Conservation (phyloP, 208 protist genomes). For the Blastocrithidia nonstop region DNA sequence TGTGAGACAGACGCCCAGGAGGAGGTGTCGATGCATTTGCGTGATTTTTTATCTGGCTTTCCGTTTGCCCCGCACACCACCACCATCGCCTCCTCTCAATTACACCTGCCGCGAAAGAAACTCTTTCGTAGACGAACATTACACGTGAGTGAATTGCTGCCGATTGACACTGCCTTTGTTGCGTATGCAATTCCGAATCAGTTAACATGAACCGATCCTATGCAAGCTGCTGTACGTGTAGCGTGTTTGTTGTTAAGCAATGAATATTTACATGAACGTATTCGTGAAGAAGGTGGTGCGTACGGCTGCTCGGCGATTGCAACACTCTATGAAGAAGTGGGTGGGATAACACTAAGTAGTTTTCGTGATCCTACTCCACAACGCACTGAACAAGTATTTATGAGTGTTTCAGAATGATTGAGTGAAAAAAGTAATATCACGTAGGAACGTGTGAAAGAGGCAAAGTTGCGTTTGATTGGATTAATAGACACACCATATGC, state of each 20-base stretch:
- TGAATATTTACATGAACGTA: constrained; percentile 78
- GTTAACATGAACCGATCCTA: constrained; percentile 35
- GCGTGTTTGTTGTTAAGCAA: constrained; percentile 56
- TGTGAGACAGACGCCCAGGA: constrained; percentile 44
- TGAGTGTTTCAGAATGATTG: constrained; percentile 52
- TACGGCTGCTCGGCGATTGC: constrained; percentile 59
- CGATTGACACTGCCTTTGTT: constrained; percentile 78
- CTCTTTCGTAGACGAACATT: constrained; percentile 5
- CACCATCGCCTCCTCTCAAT: constrained; percentile 2
- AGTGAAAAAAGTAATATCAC: constrained; percentile 38
- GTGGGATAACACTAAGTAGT: constrained; percentile 70
- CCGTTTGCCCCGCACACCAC: constrained; percentile 1
- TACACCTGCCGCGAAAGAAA: constrained; percentile 8
- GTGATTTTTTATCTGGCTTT: constrained; percentile 23
- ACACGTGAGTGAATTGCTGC: constrained; percentile 25
- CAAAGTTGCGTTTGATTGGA: constrained; percentile 77
- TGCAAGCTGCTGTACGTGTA: constrained; percentile 62
- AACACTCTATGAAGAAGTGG: constrained; percentile 56
- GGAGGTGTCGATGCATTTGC: constrained; percentile 36
- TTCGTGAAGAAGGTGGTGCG: constrained; percentile 84
- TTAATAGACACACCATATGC: constrained; percentile 77
- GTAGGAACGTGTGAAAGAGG: constrained; percentile 48
- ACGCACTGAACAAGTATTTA: constrained; percentile 43
- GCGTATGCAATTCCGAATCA: constrained; percentile 43
- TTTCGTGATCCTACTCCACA: constrained; percentile 80